Evolutionary conservation across 2,329 filamentous ascomycete species (phyloP), one percentile per base, ranked within the genome.

Genomic region (Pezicula rhizophila): DNA sequence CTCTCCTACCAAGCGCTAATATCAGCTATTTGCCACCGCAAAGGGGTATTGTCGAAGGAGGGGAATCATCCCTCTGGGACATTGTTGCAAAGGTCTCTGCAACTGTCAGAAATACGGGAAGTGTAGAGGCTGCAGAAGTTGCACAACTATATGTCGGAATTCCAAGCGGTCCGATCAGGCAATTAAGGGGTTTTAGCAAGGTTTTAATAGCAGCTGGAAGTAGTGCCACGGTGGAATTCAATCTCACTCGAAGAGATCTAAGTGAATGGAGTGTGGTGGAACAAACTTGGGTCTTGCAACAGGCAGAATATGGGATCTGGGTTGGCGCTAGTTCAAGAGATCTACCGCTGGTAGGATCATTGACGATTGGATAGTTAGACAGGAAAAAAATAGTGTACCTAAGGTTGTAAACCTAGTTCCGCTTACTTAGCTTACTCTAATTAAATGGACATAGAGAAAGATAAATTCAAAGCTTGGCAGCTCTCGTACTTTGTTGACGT

Each of bases 121-220:
- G 54, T n/a, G 50, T 61, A 2, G 20, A 54, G 2, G 63, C 54
- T 8, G 57, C 60, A 34, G 57, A 59, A 34, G 57, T 64, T 5
- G 53, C 56, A 8, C 63, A 65, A 49, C 46, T 65, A 5, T 64
- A 64, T 42, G 31, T 57, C 1, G 33, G 35, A 1, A 40, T 57
- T 42, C 55, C 55, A 1, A 47, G 44, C 10, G 42, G 47, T 3
- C 84, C 85, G 0, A 70, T 76, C 0, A 70, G 74, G 39, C 80
- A 85, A 60, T 68, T 87, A 12, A 74, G 82, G 1, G 82, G 84
- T 3, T 86, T 87, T 52, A 72, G 76, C 25, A 84, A 83, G 61
- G 71, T 79, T 0, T 62, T 60, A 1, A 60, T 86, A 12, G 53
- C 61, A 1, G 69, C 75, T 0, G 72, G 74, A 0, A 78, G 58